A percentile compares a stretch with the other conserved stretches of the same genome.
Evolutionary conservation across 164 flowering plant genomes (phyloP).

Genomic region (Liquidambar formosana): DNA sequence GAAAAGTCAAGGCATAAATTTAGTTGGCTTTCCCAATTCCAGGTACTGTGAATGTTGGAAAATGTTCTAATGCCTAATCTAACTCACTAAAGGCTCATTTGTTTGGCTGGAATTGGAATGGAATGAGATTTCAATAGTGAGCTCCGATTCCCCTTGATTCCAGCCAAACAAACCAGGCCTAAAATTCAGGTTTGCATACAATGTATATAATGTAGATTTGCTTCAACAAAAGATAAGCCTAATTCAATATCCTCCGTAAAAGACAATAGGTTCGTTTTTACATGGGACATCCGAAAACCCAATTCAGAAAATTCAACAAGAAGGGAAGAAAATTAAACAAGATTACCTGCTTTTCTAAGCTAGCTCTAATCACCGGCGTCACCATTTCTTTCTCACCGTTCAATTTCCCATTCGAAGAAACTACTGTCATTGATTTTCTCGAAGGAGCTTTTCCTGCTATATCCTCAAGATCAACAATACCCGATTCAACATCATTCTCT

Average conservation of each 20-base stretch:
- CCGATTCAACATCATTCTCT: conserved; percentile 36
- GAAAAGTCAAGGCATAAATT: too few species aligned
- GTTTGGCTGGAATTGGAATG: too few species aligned
- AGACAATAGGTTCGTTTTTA: background rate
- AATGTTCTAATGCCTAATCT: too few species aligned
- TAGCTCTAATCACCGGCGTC: conserved; percentile 84
- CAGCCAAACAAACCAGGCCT: too few species aligned
- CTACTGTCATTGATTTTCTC: conserved; percentile 40
- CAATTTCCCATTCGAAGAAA: conserved; percentile 40
- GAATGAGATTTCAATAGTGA: too few species aligned
- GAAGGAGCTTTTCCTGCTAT: conserved; percentile 89
- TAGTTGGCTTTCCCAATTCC: too few species aligned
- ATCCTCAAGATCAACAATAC: conserved; percentile 86
- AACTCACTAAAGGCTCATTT: too few species aligned
- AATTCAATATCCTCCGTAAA: background rate
- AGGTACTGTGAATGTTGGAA: too few species aligned
- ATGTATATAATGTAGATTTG: background rate
- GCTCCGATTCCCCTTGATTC: too few species aligned
- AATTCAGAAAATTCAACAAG: background rate
- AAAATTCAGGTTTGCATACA: background rate
- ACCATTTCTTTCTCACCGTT: conserved; percentile 82
- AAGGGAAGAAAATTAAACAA: background rate
- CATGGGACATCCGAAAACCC: too few species aligned
- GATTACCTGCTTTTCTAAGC: conserved; percentile 82
- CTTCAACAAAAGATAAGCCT: background rate